Evolutionary conservation across 257 asterid species (phyloP), one percentile per base, ranked within the genome.

Genomic region (Salvia miltiorrhiza): DNA sequence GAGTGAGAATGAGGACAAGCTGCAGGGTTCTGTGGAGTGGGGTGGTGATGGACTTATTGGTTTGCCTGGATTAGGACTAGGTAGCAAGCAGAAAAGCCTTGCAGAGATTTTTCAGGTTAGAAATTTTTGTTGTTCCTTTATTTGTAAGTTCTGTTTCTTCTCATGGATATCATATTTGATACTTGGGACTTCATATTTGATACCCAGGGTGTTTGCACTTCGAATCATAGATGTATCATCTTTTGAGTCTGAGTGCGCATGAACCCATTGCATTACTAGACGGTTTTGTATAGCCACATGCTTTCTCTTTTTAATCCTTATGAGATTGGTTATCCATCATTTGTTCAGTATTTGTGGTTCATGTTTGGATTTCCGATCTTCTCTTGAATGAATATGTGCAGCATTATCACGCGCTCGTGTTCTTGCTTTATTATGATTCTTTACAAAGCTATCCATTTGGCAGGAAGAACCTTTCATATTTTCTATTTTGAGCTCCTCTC

Each of bases 11-110:
- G 76, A 63, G 21, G 93, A 88, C 44, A 77, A 81, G 50, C 73
- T 86, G 72, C 95, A 81, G 78, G 89, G 78, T 65, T 73, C 94
- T 17, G 89, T 79, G 56, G 98, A 90, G 54, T 93, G 98, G 98
- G 95, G 88, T 53, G 92, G 90, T 9, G 97, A 93, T 86, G 98
- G 98, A 4, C 96, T 93, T 70, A 93, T 93, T 72, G 98, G 97
- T 28, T 84, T 92, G 84, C 95, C 96, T 44, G 98, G 95, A 48
- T 62, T 90, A 79, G 96, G 92, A 52, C 75, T 87, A 53, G 92
- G 95, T 56, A 79, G 83, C 88, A 90, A 86, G 70, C 96, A 90
- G 79, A 93, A 88, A 88, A 93, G 97, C 76, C 75, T 93, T 74
- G 96, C 89, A 55, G 92, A 90, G 80, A 87, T 87, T 64, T 90